Evolutionary conservation across 2,329 filamentous ascomycete genomes (phyloP), one percentile per base, ranked within the genome.

Genomic region (Blumeriella jaapii): DNA sequence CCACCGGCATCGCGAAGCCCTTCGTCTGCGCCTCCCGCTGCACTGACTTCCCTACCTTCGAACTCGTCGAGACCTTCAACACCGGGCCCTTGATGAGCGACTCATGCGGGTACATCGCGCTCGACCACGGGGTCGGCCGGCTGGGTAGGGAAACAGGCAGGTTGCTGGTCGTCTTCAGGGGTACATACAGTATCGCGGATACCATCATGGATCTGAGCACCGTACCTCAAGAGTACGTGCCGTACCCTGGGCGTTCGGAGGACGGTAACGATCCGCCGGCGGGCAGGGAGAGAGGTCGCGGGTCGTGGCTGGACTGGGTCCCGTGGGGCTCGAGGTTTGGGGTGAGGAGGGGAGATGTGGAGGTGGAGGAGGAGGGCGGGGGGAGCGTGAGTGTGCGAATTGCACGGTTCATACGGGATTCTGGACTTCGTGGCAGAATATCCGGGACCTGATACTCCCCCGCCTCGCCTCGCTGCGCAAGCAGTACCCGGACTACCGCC

Each of bases 321-420:
- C 42, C 44, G 4, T 16, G 37, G 17, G 29, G 33, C 3, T 29
- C 32, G 25, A 29, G 18, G 10, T 23, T 11, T 9, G 23, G 19
- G 16, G 20, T 34, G n/a, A n/a, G n/a, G n/a, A n/a, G n/a, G n/a
- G n/a, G n/a, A n/a, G n/a, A n/a, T n/a, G n/a, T n/a, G n/a, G n/a
- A n/a, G n/a, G n/a, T 11, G 19, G 26, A 16, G 9, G 24, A 25
- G 25, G 13, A 24, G 25, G 11, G 28, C 31, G 16, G 23, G 14
- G 11, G 39, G 37, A 25, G 19, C 35, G 11, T 25, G 70, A 67
- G 47, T 98, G 91, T 59, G 57, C 63, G 5, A 89, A 94, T 56
- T 98, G 91, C 58, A 93, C 83, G 4, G 89, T 96, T 1, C 91
- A 98, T 56, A 77, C 75, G 41, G 91, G 91, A 12, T 98, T 98